Evolutionary conservation across 768 basidiomycete species (phyloP), one percentile per base, ranked within the genome.

Genomic region (Hygrophoropsis aurantiaca): DNA sequence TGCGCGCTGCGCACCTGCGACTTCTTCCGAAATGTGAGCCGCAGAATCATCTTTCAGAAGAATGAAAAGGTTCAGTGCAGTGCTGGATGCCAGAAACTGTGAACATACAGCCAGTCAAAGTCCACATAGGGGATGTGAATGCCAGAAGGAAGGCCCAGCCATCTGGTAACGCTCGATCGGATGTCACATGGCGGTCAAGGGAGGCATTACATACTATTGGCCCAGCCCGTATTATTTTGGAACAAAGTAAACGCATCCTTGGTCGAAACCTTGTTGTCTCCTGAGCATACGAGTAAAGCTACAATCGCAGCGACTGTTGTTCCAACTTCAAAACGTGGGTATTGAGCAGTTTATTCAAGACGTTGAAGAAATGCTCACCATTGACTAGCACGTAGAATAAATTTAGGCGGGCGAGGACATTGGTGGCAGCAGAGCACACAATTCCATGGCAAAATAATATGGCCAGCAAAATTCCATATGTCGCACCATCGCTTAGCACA

Each of bases 51-150:
- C 85, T 87, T 51, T 11, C 30, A 40, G 20, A 16, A 32, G 18
- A 10, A 11, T 50, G 34, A 42, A 49, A 51, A 18, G 16, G 39
- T 42, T 18, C 3, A 4, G 3, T 50, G 8, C 5, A 15, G 26
- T 18, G 35, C 27, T 30, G 5, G 13, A 32, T 7, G 18, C 9
- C 30, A 25, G 46, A n/a, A n/a, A n/a, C n/a, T 26, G 27, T 33
- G 5, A 20, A 64, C 82, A 55, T 45, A 86, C 85, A 88, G 50
- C 85, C 86, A 2, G 86, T 87, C 46, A 88, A 64, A 3, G 84
- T 86, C 85, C 85, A 87, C 86, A 87, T 87, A 0, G 85, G 82
- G 1, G 86, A 72, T 0, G 84, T 85, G 58, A 88, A 87, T 0
- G 86, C 74, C 37, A 87, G 60, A 51, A 87, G 69, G 61, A 87